These are phyloP conservation scores for Emmonsiellopsis sp. DNA, from an alignment of 2,329 filamentous ascomycete species.

Conservation along the genomic window DNA sequence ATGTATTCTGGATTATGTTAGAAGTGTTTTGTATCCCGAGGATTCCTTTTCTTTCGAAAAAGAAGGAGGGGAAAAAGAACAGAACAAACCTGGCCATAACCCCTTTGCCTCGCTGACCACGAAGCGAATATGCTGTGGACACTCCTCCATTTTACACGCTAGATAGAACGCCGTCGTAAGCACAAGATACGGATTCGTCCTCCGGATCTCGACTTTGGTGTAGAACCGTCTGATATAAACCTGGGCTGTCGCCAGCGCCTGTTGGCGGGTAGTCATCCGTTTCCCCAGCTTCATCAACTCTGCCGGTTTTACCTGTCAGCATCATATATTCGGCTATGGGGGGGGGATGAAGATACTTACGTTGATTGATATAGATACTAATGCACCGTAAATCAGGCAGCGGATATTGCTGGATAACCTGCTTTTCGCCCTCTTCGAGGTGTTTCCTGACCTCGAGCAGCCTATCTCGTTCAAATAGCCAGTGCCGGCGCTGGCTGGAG, in stretches of 20 bases:
- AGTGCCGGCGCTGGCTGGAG: slow-evolving; percentile 81
- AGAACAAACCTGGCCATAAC: slow-evolving; percentile 61
- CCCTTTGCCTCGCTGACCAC: slow-evolving; percentile 78
- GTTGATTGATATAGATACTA: slow-evolving; percentile 86
- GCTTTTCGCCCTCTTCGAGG: slow-evolving; percentile 67
- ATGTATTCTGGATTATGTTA: slow-evolving; percentile 50
- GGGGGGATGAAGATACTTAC: slow-evolving; percentile 41
- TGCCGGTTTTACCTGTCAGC: slow-evolving; percentile 25
- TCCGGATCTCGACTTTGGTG: slow-evolving; percentile 77
- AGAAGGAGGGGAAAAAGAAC: background rate
- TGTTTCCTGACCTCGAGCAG: slow-evolving; percentile 65
- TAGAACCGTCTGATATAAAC: slow-evolving; percentile 94
- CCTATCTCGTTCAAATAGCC: slow-evolving; percentile 81
- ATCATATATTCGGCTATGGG: background rate
- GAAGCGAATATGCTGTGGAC: slow-evolving; percentile 87
- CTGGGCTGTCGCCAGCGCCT: slow-evolving; percentile 87
- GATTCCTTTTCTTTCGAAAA: background rate
- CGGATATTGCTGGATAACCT: slow-evolving; percentile 67
- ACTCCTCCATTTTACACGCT: slow-evolving; percentile 97
- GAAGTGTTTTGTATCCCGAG: background rate
- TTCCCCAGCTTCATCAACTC: slow-evolving; percentile 77
- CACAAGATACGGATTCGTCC: slow-evolving; percentile 87
- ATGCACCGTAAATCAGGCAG: slow-evolving; percentile 74
- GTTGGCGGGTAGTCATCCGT: slow-evolving; percentile 75
- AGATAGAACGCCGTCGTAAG: slow-evolving; percentile 90